Evolutionary conservation across 2,329 filamentous ascomycete genomes (phyloP).

Genomic region (Tricladium varicosporioides): DNA sequence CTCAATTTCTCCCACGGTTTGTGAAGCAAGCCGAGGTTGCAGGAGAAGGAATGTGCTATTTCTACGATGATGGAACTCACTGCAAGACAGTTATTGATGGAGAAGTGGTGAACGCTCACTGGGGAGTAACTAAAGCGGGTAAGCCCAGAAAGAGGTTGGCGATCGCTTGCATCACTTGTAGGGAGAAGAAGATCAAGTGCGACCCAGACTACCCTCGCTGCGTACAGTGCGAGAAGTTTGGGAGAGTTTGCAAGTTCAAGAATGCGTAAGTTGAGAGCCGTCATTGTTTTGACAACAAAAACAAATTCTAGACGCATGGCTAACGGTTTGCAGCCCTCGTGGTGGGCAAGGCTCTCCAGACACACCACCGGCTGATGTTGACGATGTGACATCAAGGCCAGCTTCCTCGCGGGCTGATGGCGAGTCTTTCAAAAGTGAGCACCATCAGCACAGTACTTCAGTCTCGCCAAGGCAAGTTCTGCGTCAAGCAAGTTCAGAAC

Average conservation of each 20-base stretch:
- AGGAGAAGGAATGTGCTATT: slow-evolving; percentile 78
- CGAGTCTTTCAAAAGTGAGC: slow-evolving; percentile 29
- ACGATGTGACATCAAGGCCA: slow-evolving; percentile 29
- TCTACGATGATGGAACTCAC: slow-evolving; percentile 81
- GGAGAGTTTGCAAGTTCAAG: slow-evolving; percentile 79
- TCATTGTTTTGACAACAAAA: neutral
- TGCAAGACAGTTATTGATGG: slow-evolving; percentile 84
- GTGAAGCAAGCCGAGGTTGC: slow-evolving; percentile 64
- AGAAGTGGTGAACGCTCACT: slow-evolving; percentile 83
- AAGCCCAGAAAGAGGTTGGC: slow-evolving; percentile 89
- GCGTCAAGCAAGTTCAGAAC: slow-evolving; percentile 29
- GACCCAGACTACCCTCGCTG: slow-evolving; percentile 86
- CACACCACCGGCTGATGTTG: slow-evolving; percentile 33
- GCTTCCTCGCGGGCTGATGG: slow-evolving; percentile 29
- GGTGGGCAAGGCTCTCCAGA: slow-evolving; percentile 36
- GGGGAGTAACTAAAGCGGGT: slow-evolving; percentile 91
- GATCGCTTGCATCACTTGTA: slow-evolving; percentile 88
- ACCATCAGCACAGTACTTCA: slow-evolving; percentile 26
- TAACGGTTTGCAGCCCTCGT: slow-evolving; percentile 38
- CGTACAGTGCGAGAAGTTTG: slow-evolving; percentile 89
- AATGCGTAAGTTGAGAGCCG: slow-evolving; percentile 65
- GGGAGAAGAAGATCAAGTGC: slow-evolving; percentile 98
- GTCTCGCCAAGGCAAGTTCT: slow-evolving; percentile 28
- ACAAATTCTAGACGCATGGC: slow-evolving; percentile 24
- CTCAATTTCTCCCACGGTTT: slow-evolving; percentile 65